Conservation (phyloP, 2,329 filamentous ascomycete species). For the Elsinoe necatrix region DNA sequence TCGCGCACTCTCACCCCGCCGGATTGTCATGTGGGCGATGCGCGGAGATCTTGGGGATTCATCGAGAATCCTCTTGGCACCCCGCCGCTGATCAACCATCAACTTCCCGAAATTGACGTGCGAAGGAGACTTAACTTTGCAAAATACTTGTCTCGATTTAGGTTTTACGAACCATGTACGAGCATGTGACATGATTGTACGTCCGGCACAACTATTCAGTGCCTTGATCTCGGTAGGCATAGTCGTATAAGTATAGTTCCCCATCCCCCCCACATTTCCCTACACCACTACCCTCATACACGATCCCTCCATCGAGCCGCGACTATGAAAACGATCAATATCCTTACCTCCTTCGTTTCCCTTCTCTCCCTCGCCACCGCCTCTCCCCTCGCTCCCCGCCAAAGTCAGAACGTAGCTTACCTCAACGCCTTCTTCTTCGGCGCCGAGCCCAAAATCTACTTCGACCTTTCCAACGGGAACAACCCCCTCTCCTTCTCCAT, state of each 20-base stretch:
- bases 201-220: not conserved
- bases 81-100: slow-evolving; percentile 8
- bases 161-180: not conserved
- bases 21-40: slow-evolving; percentile 5
- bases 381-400: not conserved
- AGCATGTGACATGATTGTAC: slow-evolving; percentile 5
- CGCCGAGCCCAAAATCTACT: slow-evolving; percentile 15
- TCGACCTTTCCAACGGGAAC: slow-evolving; percentile 45
- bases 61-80: not conserved
- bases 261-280: not conserved
- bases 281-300: not conserved
- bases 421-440: slow-evolving; percentile 13
- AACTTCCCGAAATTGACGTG: not conserved
- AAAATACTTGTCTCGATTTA: not conserved
- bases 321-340: not conserved
- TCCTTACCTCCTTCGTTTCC: not conserved
- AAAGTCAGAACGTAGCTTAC: not conserved
- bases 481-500: slow-evolving; percentile 42
- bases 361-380: not conserved
- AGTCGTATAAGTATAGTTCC: not conserved
- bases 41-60: not conserved
- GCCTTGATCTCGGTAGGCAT: not conserved
- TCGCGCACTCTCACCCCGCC: not conserved
- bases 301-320: not conserved
- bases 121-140: not conserved